Evolutionary conservation across 2,329 filamentous ascomycete species (phyloP).

Genomic region (Basipetospora chlamydospora): DNA sequence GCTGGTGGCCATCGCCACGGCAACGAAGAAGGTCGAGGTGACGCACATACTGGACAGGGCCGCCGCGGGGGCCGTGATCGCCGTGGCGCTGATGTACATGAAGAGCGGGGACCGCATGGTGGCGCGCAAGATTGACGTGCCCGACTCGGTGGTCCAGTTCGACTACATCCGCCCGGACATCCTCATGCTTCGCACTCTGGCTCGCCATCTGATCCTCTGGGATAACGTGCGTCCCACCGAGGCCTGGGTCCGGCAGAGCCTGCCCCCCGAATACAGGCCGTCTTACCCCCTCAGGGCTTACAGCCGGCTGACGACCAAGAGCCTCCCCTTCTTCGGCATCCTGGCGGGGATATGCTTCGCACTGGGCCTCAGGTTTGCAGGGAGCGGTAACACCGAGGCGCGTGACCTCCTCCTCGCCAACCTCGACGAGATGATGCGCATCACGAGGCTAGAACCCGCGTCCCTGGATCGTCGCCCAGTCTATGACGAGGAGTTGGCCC

Average conservation of each 20-base stretch:
- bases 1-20: slow-evolving; percentile 69
- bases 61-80: slow-evolving; percentile 83
- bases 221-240: slow-evolving; percentile 59
- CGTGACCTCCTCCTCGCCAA: slow-evolving; percentile 74
- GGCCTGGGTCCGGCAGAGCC: slow-evolving; percentile 59
- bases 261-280: slow-evolving; percentile 55
- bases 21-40: slow-evolving; percentile 78
- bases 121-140: slow-evolving; percentile 84
- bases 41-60: slow-evolving; percentile 89
- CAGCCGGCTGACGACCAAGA: slow-evolving; percentile 55
- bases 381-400: slow-evolving; percentile 53
- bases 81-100: slow-evolving; percentile 87
- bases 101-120: slow-evolving; percentile 82
- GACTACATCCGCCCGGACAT: slow-evolving; percentile 92
- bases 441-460: slow-evolving; percentile 36
- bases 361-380: slow-evolving; percentile 59
- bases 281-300: slow-evolving; percentile 46
- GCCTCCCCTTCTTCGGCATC: slow-evolving; percentile 88
- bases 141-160: slow-evolving; percentile 79
- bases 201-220: slow-evolving; percentile 90
- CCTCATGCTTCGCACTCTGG: slow-evolving; percentile 75
- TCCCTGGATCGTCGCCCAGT: slow-evolving; percentile 18
- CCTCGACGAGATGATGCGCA: slow-evolving; percentile 72
- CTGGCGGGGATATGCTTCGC: slow-evolving; percentile 77
- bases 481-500: slow-evolving; percentile 75